phyloP scores from a whole-genome alignment of 2,329 filamentous ascomycete species.

The Pseudocercospora musae region DNA sequence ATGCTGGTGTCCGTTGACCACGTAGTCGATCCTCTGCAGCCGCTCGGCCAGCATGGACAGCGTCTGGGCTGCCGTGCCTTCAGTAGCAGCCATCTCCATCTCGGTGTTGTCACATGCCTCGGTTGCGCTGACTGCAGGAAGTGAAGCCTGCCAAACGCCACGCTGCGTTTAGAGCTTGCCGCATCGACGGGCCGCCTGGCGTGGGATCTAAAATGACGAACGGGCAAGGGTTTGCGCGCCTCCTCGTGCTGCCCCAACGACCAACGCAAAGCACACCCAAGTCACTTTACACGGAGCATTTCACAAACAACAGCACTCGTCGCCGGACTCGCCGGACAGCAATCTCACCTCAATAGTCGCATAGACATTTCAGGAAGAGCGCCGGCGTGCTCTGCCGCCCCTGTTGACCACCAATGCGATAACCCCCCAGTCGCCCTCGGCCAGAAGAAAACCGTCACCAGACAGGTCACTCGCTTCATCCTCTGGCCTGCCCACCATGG shows the following conservation, averaged over 20 bases:
- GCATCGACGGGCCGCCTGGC: neutral
- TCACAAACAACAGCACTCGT: neutral
- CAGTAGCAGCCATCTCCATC: conserved; percentile 13
- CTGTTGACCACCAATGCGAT: neutral
- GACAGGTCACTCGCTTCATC: conserved; percentile 5
- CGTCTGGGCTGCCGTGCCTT: conserved; percentile 31
- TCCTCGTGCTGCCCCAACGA: neutral
- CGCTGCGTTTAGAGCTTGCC: neutral
- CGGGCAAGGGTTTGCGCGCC: neutral
- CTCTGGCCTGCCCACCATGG: conserved; percentile 34
- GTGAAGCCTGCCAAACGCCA: neutral
- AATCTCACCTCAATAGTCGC: neutral
- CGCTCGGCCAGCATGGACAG: conserved; percentile 45
- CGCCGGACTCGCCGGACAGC: neutral
- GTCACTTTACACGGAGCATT: neutral
- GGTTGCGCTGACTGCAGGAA: conserved; percentile 17
- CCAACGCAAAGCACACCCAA: neutral
- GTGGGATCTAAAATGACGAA: neutral
- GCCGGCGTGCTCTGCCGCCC: neutral
- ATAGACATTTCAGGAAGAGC: neutral
- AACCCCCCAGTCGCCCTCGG: neutral
- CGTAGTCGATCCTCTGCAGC: conserved; percentile 43
- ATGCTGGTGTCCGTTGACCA: conserved; percentile 38
- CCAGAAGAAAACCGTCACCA: conserved; percentile 2
- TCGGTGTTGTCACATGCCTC: conserved; percentile 13